Evolutionary conservation across 139 green algal species (phyloP), one percentile per base, ranked within the genome.

Genomic region (Chlamydomonas sp.): DNA sequence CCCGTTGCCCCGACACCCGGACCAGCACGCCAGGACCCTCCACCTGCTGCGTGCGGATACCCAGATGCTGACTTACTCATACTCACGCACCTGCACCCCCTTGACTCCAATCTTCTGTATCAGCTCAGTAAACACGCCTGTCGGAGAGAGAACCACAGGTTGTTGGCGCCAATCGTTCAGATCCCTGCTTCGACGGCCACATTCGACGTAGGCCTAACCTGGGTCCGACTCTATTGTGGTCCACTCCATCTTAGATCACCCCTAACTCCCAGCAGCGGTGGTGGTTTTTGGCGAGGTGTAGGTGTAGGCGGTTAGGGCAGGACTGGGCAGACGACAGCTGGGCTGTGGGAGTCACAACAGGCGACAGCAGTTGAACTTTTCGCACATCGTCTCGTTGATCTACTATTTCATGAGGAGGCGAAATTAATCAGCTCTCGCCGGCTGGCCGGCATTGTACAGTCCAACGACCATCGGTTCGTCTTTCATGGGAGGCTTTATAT

Each of bases 211-310:
- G 17, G 9, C 15, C 18, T 8, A 94, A 18, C 96, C 97, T 4
- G 97, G 97, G 74, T 99, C 97, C 4, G 86, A 95, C 89, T 99
- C 96, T 59, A 98, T 97, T 0, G 95, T 98, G 1, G 93, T 96
- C 96, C 96, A 98, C 7, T 87, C 82, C 82, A 87, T 87, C 62
- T 31, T 1, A 78, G 49, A 60, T 18, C 10, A 71, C 66, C 10
- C 12, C 10, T 14, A 18, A 14, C 1, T 71, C 12, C 10, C 10
- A 14, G 66, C 10, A 71, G 12, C 10, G 10, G 12, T 18, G 66
- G 12, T 14, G 66, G 10, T 10, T 71, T 71, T 0, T 71, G 66
- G 9, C 10, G 66, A 18, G 66, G 9, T 71, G 10, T 10, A 71
- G 66, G 66, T 71, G 1, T 18, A 18, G 9, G 9, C 66, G 66